These are phyloP conservation scores for Suillus bovinus DNA, from an alignment of 768 basidiomycete genomes.

Conservation along the genomic window DNA sequence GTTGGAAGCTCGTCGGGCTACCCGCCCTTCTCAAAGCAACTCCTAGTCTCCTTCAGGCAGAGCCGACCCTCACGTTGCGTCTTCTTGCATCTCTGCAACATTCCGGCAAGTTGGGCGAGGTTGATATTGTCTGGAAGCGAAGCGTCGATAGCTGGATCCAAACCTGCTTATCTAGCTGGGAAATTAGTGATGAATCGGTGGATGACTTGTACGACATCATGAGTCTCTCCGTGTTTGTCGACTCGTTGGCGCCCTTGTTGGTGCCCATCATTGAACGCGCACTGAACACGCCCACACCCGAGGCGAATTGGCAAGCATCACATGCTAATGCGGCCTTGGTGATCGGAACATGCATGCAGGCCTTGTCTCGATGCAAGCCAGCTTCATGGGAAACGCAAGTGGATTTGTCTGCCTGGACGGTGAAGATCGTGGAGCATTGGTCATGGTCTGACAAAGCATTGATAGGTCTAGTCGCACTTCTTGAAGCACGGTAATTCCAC, in stretches of 20 bases:
- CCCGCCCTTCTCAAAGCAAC: slow-evolving; percentile 58
- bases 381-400: slow-evolving; percentile 34
- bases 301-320: slow-evolving; percentile 34
- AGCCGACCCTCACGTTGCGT: slow-evolving; percentile 44
- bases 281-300: slow-evolving; percentile 32
- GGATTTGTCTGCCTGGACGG: slow-evolving; percentile 52
- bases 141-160: slow-evolving; percentile 52
- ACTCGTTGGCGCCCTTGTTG: slow-evolving; percentile 42
- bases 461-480: slow-evolving; percentile 50
- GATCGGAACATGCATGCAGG: slow-evolving; percentile 58
- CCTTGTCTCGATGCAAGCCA: slow-evolving; percentile 42
- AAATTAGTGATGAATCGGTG: slow-evolving; percentile 41
- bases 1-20: slow-evolving; percentile 71
- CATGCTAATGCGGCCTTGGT: slow-evolving; percentile 52
- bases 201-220: slow-evolving; percentile 56
- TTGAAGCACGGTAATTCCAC: slow-evolving; percentile 42
- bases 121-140: slow-evolving; percentile 58
- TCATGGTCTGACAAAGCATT: slow-evolving; percentile 57
- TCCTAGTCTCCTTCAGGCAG: slow-evolving; percentile 43
- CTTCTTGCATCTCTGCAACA: slow-evolving; percentile 51
- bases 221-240: slow-evolving; percentile 52
- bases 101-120: slow-evolving; percentile 52
- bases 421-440: slow-evolving; percentile 50
- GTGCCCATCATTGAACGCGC: slow-evolving; percentile 45
- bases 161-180: slow-evolving; percentile 43